A percentile compares a stretch with the other conserved stretches of the same genome.
Evolutionary conservation across 441 rosid genomes (phyloP).

Genomic region (Dalechampia spathulata): DNA sequence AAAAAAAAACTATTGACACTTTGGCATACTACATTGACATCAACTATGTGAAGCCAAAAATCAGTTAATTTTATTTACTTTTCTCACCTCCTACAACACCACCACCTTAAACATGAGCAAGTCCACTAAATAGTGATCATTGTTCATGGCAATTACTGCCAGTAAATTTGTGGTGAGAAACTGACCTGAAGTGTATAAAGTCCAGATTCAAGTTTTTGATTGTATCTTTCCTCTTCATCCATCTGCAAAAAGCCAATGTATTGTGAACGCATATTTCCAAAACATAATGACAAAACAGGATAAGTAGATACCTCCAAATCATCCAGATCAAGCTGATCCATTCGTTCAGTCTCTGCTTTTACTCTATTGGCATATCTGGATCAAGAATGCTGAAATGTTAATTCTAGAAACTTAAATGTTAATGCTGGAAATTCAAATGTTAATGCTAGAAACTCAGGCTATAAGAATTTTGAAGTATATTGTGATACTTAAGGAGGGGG

Average conservation of each 20-base stretch:
- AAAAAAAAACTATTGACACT: not conserved
- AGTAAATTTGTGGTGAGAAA: not conserved
- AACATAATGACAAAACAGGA: constrained; percentile 2
- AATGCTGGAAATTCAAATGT: not conserved
- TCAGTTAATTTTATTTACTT: not conserved
- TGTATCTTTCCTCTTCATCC: constrained; percentile 92
- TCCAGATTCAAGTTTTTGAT: constrained; percentile 81
- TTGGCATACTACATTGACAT: not conserved
- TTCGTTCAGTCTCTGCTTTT: constrained; percentile 61
- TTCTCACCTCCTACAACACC: not conserved
- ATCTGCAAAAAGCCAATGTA: constrained; percentile 38
- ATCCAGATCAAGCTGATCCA: constrained; percentile 70
- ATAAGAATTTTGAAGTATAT: too few species aligned
- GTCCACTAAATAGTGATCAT: not conserved
- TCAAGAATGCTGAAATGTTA: constrained; percentile 6
- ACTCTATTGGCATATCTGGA: constrained; percentile 82
- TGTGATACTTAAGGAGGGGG: not conserved
- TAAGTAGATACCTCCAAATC: constrained; percentile 66
- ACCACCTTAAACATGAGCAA: too few species aligned
- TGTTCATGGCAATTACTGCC: not conserved
- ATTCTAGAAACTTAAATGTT: constrained; percentile 3
- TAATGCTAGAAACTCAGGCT: not conserved
- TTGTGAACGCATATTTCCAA: constrained; percentile 5
- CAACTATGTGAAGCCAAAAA: not conserved
- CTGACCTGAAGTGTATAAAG: constrained; percentile 94